These are phyloP conservation scores for Neoboletus brunneissimus DNA, from an alignment of 768 basidiomycete genomes.

Conservation along the genomic window DNA sequence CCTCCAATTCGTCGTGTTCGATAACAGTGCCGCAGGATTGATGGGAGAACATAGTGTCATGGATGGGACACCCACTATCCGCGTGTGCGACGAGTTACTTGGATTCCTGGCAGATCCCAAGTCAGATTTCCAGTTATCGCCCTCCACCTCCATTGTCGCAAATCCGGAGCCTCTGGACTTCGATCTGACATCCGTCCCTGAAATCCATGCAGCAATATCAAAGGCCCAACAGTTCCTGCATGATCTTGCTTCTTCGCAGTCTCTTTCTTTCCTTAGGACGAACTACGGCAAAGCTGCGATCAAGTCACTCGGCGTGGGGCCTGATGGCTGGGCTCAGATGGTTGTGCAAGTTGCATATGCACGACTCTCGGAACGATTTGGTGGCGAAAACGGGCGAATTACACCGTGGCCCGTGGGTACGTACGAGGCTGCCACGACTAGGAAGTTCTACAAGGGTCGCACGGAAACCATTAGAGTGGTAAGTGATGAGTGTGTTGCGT, in stretches of 20 bases:
- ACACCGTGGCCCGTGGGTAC: conserved; percentile 63
- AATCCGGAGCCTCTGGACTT: conserved; percentile 59
- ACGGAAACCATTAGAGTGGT: conserved; percentile 94
- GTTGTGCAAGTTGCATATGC: conserved; percentile 86
- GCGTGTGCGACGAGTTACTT: conserved; percentile 69
- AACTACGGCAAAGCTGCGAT: conserved; percentile 83
- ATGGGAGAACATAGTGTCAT: conserved; percentile 94
- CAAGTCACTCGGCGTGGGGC: conserved; percentile 85
- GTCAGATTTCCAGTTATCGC: conserved; percentile 60
- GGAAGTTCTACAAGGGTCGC: conserved; percentile 82
- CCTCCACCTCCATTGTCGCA: conserved; percentile 13
- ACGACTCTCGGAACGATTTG: conserved; percentile 50
- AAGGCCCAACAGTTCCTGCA: conserved; percentile 53
- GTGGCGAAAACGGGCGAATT: conserved; percentile 16
- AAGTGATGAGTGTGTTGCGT: conserved; percentile 70
- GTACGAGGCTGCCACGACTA: conserved; percentile 94
- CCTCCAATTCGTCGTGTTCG: conserved; percentile 79
- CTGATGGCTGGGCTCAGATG: conserved; percentile 95
- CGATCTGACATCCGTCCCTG: conserved; percentile 45
- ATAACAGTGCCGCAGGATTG: conserved; percentile 76
- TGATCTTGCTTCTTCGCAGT: conserved; percentile 61
- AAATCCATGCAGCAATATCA: conserved; percentile 45
- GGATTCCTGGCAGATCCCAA: conserved; percentile 51
- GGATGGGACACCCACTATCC: conserved; percentile 83
- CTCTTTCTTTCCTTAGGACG: conserved; percentile 60